A percentile compares a stretch with the other conserved stretches of the same genome.
phyloP scores from a whole-genome alignment of 2,329 filamentous ascomycete genomes.

The Talaromyces sp. region DNA sequence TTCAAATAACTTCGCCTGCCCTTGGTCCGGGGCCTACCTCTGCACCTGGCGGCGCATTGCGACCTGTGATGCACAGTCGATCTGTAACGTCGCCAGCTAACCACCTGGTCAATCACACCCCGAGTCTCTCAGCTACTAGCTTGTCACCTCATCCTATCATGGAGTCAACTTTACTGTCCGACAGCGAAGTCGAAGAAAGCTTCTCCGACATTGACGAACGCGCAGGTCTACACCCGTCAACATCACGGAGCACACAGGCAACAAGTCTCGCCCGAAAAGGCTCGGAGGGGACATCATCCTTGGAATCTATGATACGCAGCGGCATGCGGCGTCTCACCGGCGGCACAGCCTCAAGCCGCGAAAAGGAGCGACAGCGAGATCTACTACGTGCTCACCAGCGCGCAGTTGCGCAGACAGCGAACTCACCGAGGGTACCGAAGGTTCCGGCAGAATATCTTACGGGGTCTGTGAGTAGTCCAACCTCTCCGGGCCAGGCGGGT shows the following conservation, averaged over 20 bases:
- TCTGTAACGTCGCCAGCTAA: conserved; percentile 78
- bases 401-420: conserved; percentile 36
- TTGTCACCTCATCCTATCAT: conserved; percentile 26
- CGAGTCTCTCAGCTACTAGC: conserved; percentile 11
- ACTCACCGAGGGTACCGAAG: conserved; percentile 46
- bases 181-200: conserved; percentile 73
- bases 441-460: conserved; percentile 48
- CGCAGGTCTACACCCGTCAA: conserved; percentile 23
- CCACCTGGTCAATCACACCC: conserved; percentile 36
- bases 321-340: conserved; percentile 49
- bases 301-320: conserved; percentile 46
- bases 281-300: conserved; percentile 42
- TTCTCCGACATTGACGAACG: conserved; percentile 82
- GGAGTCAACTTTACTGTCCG: conserved; percentile 63
- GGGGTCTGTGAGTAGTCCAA: conserved; percentile 35
- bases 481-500: conserved; percentile 29
- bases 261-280: conserved; percentile 30
- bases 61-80: conserved; percentile 72
- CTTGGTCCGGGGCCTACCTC: conserved; percentile 45
- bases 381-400: conserved; percentile 43
- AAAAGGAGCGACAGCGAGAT: conserved; percentile 46
- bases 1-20: conserved; percentile 36
- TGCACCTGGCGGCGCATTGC: conserved; percentile 35
- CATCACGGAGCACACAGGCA: conserved; percentile 23
- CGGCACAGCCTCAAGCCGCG: conserved; percentile 38